Percentiles rank a stretch among this genome's conserved stretches.
These are phyloP conservation scores for Moricandia arvensis DNA, from an alignment of 345 rosid genomes.

Conservation along the genomic window DNA sequence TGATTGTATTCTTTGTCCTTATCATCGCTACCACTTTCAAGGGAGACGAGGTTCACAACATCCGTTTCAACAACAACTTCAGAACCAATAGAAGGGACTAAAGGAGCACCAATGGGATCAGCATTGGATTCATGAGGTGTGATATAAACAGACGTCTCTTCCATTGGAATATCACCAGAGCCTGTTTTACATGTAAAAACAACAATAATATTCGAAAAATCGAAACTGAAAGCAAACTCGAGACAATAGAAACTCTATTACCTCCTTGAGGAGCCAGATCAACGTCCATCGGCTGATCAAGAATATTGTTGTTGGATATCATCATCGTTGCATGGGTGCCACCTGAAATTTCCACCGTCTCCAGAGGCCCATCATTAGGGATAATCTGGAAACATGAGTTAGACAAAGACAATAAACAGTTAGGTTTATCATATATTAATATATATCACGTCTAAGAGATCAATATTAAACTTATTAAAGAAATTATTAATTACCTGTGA, in stretches of 20 bases:
- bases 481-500: no score
- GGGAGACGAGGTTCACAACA: neutral
- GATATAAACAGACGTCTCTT: neutral
- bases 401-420: neutral
- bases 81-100: neutral
- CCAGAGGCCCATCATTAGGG: neutral
- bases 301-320: neutral
- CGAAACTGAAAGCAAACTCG: neutral
- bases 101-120: constrained; percentile 6
- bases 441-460: no score
- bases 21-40: neutral
- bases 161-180: neutral
- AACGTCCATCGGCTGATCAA: neutral
- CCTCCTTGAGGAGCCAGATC: neutral
- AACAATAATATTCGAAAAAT: neutral
- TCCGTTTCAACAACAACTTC: neutral
- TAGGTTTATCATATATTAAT: neutral
- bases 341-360: neutral
- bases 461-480: no score
- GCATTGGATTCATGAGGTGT: constrained; percentile 11
- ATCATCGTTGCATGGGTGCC: neutral
- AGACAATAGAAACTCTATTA: neutral
- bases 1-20: neutral
- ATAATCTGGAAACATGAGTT: neutral
- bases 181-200: neutral